Percentiles rank a stretch among this genome's conserved stretches.
Evolutionary conservation across 2,329 filamentous ascomycete species (phyloP).

Genomic region (Fusarium cicatricum): DNA sequence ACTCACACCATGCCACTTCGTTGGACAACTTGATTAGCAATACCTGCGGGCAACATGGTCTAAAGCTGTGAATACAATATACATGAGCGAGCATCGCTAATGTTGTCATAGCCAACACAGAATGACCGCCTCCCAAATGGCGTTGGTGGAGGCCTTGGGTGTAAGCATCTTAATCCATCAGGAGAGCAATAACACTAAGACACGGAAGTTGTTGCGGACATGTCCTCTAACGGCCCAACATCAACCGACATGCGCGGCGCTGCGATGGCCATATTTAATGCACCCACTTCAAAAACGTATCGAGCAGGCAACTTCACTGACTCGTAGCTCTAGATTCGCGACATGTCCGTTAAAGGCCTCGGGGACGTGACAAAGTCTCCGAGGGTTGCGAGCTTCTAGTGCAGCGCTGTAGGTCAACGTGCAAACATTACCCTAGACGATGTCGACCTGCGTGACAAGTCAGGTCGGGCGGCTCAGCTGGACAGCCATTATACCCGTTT

Average conservation of each 20-base stretch:
- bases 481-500: too few species aligned
- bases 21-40: conserved; percentile 64
- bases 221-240: background rate
- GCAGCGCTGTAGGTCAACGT: background rate
- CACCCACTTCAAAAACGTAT: background rate
- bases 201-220: background rate
- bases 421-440: background rate
- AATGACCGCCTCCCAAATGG: conserved; percentile 56
- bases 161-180: background rate
- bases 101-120: conserved; percentile 46
- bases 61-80: conserved; percentile 29
- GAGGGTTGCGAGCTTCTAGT: background rate
- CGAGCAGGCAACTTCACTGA: background rate
- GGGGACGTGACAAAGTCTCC: background rate
- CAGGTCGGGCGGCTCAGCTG: too few species aligned
- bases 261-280: background rate
- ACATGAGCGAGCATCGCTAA: background rate
- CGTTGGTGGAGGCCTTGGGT: conserved; percentile 58
- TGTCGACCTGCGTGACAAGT: background rate
- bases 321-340: background rate
- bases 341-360: background rate
- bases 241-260: background rate
- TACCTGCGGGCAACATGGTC: conserved; percentile 46
- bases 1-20: conserved; percentile 56
- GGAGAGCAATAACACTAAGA: too few species aligned